These are phyloP conservation scores for Colletotrichum gloeosporioides DNA, from an alignment of 2,329 filamentous ascomycete species.

Conservation along the genomic window DNA sequence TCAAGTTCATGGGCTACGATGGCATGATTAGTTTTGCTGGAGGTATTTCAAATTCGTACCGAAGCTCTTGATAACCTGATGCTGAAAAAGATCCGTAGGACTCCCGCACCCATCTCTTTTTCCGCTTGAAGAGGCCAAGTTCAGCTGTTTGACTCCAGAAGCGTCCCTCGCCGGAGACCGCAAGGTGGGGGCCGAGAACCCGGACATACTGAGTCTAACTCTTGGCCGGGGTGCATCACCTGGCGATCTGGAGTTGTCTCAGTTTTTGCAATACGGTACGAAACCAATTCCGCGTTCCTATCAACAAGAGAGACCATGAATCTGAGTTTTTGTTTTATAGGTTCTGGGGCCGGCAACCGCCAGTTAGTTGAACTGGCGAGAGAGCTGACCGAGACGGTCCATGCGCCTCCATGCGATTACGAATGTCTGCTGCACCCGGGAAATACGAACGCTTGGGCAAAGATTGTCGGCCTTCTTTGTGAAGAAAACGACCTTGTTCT, in stretches of 20 bases:
- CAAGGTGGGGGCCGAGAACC: neutral
- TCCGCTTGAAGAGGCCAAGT: conserved; percentile 24
- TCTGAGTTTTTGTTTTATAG: neutral
- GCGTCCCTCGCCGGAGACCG: neutral
- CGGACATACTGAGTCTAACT: conserved; percentile 5
- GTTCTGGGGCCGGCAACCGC: conserved; percentile 21
- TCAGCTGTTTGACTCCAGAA: conserved; percentile 12
- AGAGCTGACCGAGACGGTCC: conserved; percentile 26
- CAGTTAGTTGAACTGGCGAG: conserved; percentile 19
- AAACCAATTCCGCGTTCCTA: neutral
- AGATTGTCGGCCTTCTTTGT: conserved; percentile 29
- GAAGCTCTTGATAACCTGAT: neutral
- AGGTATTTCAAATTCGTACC: conserved; percentile 6
- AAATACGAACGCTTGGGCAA: conserved; percentile 36
- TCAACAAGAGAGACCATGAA: neutral
- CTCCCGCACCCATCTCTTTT: conserved; percentile 34
- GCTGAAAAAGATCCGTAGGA: conserved; percentile 5
- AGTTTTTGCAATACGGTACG: neutral
- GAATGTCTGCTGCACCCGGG: conserved; percentile 31
- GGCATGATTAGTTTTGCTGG: conserved; percentile 37
- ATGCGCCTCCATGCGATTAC: conserved; percentile 25
- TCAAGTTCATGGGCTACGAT: conserved; percentile 36
- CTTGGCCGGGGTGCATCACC: neutral
- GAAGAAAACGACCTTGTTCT: conserved; percentile 22
- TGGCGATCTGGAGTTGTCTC: neutral